These are phyloP conservation scores for Rauvolfia tetraphylla DNA, from an alignment of 257 asterid genomes.

Conservation along the genomic window DNA sequence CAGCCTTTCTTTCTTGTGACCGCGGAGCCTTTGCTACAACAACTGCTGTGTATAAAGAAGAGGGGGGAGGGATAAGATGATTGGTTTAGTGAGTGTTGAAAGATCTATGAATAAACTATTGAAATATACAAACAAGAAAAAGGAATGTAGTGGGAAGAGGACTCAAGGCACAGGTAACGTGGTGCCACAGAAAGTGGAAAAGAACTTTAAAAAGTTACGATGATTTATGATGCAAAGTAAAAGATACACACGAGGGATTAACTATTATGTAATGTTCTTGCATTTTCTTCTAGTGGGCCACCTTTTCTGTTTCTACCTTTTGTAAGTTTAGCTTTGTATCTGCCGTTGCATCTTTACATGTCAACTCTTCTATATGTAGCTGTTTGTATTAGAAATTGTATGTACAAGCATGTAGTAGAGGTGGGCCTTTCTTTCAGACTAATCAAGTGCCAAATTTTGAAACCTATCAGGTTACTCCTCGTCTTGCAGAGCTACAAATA, in stretches of 20 bases:
- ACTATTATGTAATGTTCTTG: not conserved
- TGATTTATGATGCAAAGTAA: not conserved
- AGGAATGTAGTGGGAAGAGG: not conserved
- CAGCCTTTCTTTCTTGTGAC: not conserved
- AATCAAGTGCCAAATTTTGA: not conserved
- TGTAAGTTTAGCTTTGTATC: not conserved
- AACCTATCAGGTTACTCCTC: constrained; percentile 76
- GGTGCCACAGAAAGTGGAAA: not conserved
- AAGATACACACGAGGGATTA: not conserved
- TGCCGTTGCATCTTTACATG: not conserved
- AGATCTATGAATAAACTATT: too few relatives aligned
- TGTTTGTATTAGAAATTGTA: not conserved
- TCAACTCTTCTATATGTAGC: not conserved
- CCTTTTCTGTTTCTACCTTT: not conserved
- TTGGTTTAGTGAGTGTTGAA: not conserved
- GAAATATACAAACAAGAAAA: too few relatives aligned
- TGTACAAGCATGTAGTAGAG: not conserved
- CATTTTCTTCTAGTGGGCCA: not conserved
- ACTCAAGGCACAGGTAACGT: not conserved
- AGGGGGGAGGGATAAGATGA: not conserved
- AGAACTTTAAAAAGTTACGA: not conserved
- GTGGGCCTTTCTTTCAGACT: not conserved
- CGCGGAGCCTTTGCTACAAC: not conserved
- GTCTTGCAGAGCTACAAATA: constrained; percentile 80
- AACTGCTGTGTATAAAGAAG: not conserved